Conservation (phyloP, 1,284 basidiomycete genomes). For the Trametes polyzona region DNA sequence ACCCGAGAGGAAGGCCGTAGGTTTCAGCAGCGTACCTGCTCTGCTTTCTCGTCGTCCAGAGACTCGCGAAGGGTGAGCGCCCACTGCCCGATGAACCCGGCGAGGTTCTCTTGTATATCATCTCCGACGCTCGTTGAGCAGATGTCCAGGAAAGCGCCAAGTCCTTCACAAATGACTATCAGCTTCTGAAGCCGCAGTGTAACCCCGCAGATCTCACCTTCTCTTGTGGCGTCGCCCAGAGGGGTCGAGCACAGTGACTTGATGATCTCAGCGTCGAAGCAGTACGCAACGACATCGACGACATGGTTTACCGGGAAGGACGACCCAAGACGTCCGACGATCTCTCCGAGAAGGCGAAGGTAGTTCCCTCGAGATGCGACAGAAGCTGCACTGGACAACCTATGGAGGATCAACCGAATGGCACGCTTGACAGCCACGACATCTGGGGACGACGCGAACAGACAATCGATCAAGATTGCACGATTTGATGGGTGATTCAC, state of each 20-base stretch:
- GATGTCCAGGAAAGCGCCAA: slow-evolving; percentile 34
- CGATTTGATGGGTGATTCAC: slow-evolving; percentile 30
- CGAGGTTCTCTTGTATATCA: slow-evolving; percentile 35
- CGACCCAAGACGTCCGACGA: slow-evolving; percentile 3
- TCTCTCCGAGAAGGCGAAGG: slow-evolving; percentile 19
- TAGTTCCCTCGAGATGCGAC: slow-evolving; percentile 4
- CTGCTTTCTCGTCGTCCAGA: slow-evolving; percentile 8
- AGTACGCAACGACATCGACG: slow-evolving; percentile 1
- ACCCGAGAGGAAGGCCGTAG: neutral
- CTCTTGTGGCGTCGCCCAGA: slow-evolving; percentile 27
- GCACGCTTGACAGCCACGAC: slow-evolving; percentile 40
- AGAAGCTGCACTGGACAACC: slow-evolving; percentile 29
- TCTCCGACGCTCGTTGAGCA: slow-evolving; percentile 29
- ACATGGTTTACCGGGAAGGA: neutral
- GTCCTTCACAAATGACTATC: slow-evolving; percentile 33
- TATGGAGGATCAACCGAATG: slow-evolving; percentile 44
- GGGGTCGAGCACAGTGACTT: slow-evolving; percentile 14
- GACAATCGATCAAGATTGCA: slow-evolving; percentile 34
- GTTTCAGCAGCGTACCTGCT: slow-evolving; percentile 25
- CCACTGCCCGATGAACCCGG: slow-evolving; percentile 39
- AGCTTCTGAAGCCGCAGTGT: neutral
- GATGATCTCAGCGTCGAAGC: slow-evolving; percentile 20
- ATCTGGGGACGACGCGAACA: slow-evolving; percentile 34
- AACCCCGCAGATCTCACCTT: slow-evolving; percentile 36
- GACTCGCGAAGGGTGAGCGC: slow-evolving; percentile 14